phyloP scores from a whole-genome alignment of 2,329 filamentous ascomycete species.

The Myriosclerotinia scirpicola region DNA sequence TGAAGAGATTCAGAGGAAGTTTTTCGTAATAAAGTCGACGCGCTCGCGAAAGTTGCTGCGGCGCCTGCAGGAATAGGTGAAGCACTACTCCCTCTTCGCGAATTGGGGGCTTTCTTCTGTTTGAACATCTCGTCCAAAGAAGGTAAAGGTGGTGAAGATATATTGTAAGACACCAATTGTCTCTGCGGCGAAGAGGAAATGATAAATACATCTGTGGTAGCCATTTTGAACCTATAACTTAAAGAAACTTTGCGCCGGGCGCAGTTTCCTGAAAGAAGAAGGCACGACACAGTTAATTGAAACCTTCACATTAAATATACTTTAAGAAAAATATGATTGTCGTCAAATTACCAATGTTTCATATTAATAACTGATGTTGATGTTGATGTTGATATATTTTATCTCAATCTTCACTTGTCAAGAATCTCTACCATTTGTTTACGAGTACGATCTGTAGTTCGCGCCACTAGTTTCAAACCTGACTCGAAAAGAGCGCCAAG shows the following conservation, averaged over 20 bases:
- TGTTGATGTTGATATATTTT: not conserved
- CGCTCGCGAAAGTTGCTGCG: slow-evolving; percentile 46
- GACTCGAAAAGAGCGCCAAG: slow-evolving; percentile 20
- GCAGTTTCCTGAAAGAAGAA: slow-evolving; percentile 30
- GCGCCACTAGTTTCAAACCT: slow-evolving; percentile 5
- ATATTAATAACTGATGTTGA: not conserved
- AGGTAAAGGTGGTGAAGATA: slow-evolving; percentile 45
- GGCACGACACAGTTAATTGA: slow-evolving; percentile 33
- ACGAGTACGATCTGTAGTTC: slow-evolving; percentile 4
- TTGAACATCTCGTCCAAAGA: slow-evolving; percentile 51
- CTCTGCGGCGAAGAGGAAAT: slow-evolving; percentile 32
- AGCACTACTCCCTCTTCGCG: slow-evolving; percentile 44
- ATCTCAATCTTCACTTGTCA: not conserved
- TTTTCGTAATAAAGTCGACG: slow-evolving; percentile 39
- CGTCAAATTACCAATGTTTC: not conserved
- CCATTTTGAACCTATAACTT: slow-evolving; percentile 41
- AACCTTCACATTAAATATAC: slow-evolving; percentile 24
- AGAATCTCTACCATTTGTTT: slow-evolving; percentile 10
- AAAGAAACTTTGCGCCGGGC: slow-evolving; percentile 31
- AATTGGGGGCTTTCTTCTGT: slow-evolving; percentile 38
- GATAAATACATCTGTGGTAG: slow-evolving; percentile 40
- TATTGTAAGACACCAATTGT: slow-evolving; percentile 28
- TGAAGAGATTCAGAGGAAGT: slow-evolving; percentile 17
- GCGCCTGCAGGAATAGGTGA: slow-evolving; percentile 44
- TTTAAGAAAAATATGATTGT: not conserved